Evolutionary conservation across 805 yeast species (phyloP), one percentile per base, ranked within the genome.

Genomic region (Metschnikowia colocasiae): DNA sequence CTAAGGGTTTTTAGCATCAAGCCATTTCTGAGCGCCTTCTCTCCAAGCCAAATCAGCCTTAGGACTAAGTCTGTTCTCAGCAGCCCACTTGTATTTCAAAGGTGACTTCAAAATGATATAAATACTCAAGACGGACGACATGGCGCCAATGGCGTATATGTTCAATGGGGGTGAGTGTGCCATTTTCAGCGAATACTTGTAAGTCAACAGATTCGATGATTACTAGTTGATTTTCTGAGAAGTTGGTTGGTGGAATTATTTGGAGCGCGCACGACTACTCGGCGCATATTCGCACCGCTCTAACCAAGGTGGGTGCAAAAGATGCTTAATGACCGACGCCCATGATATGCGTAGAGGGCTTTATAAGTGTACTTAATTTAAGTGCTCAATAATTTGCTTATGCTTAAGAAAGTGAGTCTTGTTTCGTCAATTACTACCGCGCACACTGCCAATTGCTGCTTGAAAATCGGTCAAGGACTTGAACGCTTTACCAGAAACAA

Each of bases 401-500:
- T 22, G 9, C 36, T 40, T n/a, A 15, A 30, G 12, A 10, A 12
- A n/a, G 7, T 2, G 6, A 5, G 27, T 22, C 27, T 22, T 16
- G 12, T 2, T 40, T n/a, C 22, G 6, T 41, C 31, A 31, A 25
- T 16, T 18, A 12, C 30, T 12, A 23, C 23, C 19, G 44, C 36
- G 23, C 18, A 39, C 42, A 10, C 20, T 13, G 16, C 30, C 36
- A 31, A 40, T 25, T 12, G 51, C 34, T 4, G n/a, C 43, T 52
- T 62, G 75, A 59, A 89, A 87, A 5, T 58, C 61, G 12, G 76
- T 71, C 34, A 94, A 71, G 0, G 91, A 80, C 38, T 61, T 47
- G 46, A 74, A 63, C 1, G 98, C 96, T 4, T 70, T 58, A 0
- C 97, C 97, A 1, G 79, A 71, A 6, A 60, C 59, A 27, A 94